Evolutionary conservation across 1,139 yeast species (phyloP).

Genomic region (Blastobotrys proliferans): DNA sequence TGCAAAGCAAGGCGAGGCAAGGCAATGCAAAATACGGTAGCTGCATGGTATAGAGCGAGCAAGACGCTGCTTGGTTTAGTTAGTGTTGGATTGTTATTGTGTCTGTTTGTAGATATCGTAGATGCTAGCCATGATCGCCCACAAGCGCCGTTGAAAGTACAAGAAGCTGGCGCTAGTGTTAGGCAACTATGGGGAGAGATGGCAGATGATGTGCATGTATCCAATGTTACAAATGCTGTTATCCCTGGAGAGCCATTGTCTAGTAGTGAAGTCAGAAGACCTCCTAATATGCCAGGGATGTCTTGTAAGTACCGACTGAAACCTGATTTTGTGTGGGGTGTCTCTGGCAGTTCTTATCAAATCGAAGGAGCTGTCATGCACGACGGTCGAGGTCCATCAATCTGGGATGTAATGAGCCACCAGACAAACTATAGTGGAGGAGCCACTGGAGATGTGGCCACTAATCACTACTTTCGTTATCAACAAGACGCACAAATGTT

Average conservation of each 20-base stretch:
- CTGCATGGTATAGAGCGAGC: no score
- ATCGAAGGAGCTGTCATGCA: conserved; percentile 13
- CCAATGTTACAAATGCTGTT: no score
- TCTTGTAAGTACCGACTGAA: conserved; percentile 3
- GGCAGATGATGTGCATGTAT: no score
- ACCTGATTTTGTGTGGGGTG: conserved; percentile 10
- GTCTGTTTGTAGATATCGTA: no score
- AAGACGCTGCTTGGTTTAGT: no score
- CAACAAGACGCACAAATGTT: conserved; percentile 37
- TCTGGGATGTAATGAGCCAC: conserved; percentile 17
- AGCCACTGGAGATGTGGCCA: conserved; percentile 29
- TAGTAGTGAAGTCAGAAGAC: neutral
- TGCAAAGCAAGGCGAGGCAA: no score
- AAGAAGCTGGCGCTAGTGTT: no score
- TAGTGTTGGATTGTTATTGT: no score
- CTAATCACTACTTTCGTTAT: conserved; percentile 37
- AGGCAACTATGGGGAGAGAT: no score
- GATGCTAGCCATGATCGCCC: no score
- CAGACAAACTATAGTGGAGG: conserved; percentile 11
- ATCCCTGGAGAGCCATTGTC: neutral
- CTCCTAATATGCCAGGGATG: conserved; percentile 6
- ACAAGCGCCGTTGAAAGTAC: no score
- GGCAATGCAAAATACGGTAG: no score
- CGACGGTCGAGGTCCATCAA: conserved; percentile 13
- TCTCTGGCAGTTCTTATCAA: conserved; percentile 12